Percentiles rank a stretch among this genome's conserved stretches.
phyloP scores from a whole-genome alignment of 2,329 filamentous ascomycete genomes.

The Fusarium haematococcum region DNA sequence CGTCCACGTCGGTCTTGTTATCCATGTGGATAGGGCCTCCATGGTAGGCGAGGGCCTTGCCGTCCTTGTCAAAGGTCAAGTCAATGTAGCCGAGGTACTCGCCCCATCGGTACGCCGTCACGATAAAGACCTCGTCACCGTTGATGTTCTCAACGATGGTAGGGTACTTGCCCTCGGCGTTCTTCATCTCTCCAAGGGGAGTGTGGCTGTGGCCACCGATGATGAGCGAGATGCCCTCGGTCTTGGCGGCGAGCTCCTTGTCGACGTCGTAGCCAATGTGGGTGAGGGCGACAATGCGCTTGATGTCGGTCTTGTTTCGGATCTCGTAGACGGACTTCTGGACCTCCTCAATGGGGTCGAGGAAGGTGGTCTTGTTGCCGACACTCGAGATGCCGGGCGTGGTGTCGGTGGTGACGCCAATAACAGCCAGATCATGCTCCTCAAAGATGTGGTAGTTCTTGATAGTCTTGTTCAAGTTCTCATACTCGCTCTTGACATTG shows the following conservation, averaged over 20 bases:
- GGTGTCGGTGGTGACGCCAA: conserved; percentile 72
- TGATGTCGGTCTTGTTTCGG: conserved; percentile 70
- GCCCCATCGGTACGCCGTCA: conserved; percentile 76
- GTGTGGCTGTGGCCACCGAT: conserved; percentile 73
- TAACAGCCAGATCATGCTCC: conserved; percentile 70
- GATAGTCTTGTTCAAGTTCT: conserved; percentile 70
- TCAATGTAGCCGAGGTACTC: conserved; percentile 77
- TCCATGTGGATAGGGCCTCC: conserved; percentile 74
- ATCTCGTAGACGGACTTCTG: conserved; percentile 73
- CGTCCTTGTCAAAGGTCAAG: conserved; percentile 70
- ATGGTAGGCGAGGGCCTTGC: conserved; percentile 71
- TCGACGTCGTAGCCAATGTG: conserved; percentile 76
- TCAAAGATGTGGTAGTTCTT: conserved; percentile 75
- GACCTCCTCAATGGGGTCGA: conserved; percentile 67
- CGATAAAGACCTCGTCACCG: conserved; percentile 75
- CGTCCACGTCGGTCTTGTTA: conserved; percentile 69
- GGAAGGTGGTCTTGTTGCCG: conserved; percentile 68
- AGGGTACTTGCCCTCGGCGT: conserved; percentile 70
- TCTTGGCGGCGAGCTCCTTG: conserved; percentile 68
- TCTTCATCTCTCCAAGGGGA: conserved; percentile 69
- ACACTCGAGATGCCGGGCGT: conserved; percentile 70
- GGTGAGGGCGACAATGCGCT: conserved; percentile 73
- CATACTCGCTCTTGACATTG: conserved; percentile 71
- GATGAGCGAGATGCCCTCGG: conserved; percentile 74
- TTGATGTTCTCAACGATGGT: conserved; percentile 71